Evolutionary conservation across 2,329 filamentous ascomycete genomes (phyloP).

Genomic region (Aspergillus bombycis): DNA sequence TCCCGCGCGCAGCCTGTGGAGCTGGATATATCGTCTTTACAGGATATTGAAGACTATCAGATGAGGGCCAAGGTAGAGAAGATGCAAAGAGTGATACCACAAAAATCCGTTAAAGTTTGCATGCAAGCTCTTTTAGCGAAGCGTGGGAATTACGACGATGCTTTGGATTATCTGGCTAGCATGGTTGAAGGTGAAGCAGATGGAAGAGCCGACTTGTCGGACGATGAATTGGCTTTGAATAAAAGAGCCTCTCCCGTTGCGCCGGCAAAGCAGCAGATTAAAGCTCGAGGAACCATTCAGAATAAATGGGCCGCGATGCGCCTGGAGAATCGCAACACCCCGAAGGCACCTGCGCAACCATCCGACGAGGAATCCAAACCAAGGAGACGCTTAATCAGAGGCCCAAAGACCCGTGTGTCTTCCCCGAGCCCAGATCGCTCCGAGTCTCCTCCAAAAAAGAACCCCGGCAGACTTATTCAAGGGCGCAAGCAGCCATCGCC

Average conservation of each 20-base stretch:
- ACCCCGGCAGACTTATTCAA: slow-evolving; percentile 50
- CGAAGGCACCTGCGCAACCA: slow-evolving; percentile 17
- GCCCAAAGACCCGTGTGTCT: slow-evolving; percentile 34
- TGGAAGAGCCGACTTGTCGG: slow-evolving; percentile 35
- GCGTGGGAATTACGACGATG: slow-evolving; percentile 59
- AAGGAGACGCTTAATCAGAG: slow-evolving; percentile 43
- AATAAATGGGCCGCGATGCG: slow-evolving; percentile 61
- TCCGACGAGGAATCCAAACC: slow-evolving; percentile 34
- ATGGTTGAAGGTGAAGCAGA: slow-evolving; percentile 35
- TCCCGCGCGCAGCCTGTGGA: slow-evolving; percentile 52
- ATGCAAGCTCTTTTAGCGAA: slow-evolving; percentile 54
- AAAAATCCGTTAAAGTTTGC: slow-evolving; percentile 51
- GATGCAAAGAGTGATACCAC: slow-evolving; percentile 54
- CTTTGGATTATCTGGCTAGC: slow-evolving; percentile 52
- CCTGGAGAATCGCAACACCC: slow-evolving; percentile 22
- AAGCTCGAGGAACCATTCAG: slow-evolving; percentile 59
- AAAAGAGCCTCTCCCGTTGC: slow-evolving; percentile 23
- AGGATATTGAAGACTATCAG: slow-evolving; percentile 56
- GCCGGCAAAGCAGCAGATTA: slow-evolving; percentile 56
- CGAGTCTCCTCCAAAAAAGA: slow-evolving; percentile 31
- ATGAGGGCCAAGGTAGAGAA: slow-evolving; percentile 56
- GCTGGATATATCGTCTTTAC: slow-evolving; percentile 46
- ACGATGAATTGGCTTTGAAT: slow-evolving; percentile 43
- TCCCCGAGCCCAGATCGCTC: slow-evolving; percentile 28
- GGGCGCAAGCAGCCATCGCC: slow-evolving; percentile 47